These are phyloP conservation scores for Wallacemonas sp. DNA, from an alignment of 208 protist species.

Conservation along the genomic window DNA sequence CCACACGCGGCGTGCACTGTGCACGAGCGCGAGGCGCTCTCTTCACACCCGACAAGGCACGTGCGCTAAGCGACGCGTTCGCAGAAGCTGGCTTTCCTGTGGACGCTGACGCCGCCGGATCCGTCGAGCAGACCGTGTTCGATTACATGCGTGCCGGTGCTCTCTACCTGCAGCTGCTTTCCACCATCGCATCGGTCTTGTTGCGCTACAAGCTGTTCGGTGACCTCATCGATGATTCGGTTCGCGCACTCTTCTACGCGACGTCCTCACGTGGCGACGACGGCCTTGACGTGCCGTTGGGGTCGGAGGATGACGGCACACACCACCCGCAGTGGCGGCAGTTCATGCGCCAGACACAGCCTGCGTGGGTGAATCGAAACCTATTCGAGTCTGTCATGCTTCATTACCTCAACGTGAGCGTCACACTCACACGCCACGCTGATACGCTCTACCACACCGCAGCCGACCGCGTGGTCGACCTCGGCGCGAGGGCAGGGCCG, in stretches of 20 bases:
- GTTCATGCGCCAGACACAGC: slow-evolving; percentile 38
- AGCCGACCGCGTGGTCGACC: slow-evolving; percentile 27
- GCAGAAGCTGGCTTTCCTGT: not conserved
- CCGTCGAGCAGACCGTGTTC: slow-evolving; percentile 46
- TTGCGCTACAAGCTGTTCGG: slow-evolving; percentile 36
- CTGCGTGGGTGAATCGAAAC: slow-evolving; percentile 45
- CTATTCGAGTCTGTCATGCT: slow-evolving; percentile 55
- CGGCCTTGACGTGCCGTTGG: not conserved
- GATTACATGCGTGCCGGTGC: slow-evolving; percentile 52
- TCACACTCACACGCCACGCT: slow-evolving; percentile 36
- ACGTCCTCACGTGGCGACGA: not conserved
- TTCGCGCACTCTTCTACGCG: not conserved
- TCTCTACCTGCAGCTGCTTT: slow-evolving; percentile 66
- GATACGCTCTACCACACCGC: slow-evolving; percentile 65
- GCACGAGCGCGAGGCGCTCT: slow-evolving; percentile 23
- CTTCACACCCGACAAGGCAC: slow-evolving; percentile 17
- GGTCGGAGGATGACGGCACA: too few relatives aligned
- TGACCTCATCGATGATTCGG: slow-evolving; percentile 16
- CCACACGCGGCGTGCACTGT: slow-evolving; percentile 31
- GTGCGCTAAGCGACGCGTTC: not conserved
- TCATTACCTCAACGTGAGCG: slow-evolving; percentile 70
- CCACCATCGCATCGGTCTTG: slow-evolving; percentile 31
- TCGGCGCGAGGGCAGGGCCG: not conserved
- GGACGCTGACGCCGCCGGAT: not conserved
- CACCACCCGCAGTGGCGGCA: not conserved